Conservation (phyloP, 352 stramenopile species). For the Globisporangium sylvaticum region DNA sequence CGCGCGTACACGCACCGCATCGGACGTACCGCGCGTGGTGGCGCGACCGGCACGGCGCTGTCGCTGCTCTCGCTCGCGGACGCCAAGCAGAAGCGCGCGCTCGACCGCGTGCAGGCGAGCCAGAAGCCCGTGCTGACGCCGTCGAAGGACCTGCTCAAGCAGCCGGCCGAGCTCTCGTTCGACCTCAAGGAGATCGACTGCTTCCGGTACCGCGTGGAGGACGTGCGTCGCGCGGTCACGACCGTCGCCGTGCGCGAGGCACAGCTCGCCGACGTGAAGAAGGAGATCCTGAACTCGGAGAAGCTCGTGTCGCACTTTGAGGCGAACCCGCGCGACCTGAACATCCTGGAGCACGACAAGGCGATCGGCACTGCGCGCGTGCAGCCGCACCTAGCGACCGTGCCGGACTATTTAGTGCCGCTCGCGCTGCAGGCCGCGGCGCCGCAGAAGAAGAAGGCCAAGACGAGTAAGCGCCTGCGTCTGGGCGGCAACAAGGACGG, state of each 20-base stretch:
- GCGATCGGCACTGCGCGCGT: conserved; percentile 91
- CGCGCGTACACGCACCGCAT: conserved; percentile 98
- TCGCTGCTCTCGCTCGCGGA: conserved; percentile 90
- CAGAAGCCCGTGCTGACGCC: conserved; percentile 85
- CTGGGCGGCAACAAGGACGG: conserved; percentile 35
- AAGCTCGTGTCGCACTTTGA: conserved; percentile 96
- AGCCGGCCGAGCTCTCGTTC: conserved; percentile 96
- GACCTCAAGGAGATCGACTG: conserved; percentile 97
- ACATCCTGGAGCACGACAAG: conserved; percentile 96
- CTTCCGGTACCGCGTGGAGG: conserved; percentile 97
- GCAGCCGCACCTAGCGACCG: conserved; percentile 92
- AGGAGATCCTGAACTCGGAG: conserved; percentile 98
- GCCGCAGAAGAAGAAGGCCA: conserved; percentile 76
- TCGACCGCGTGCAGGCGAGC: conserved; percentile 90
- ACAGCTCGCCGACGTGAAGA: conserved; percentile 94
- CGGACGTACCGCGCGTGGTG: conserved; percentile 95
- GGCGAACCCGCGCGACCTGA: conserved; percentile 93
- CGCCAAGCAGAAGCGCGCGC: conserved; percentile 71
- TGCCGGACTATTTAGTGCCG: conserved; percentile 98
- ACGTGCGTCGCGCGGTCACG: conserved; percentile 94
- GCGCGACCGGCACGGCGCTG: conserved; percentile 94
- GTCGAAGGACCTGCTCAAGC: conserved; percentile 82
- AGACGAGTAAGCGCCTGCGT: conserved; percentile 73
- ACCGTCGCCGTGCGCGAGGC: conserved; percentile 92
- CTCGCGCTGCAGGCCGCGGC: conserved; percentile 88